Base-by-base conservation (phyloP, 495 filamentous ascomycete species). In the Paragyromitra xinjiangensis region DNA sequence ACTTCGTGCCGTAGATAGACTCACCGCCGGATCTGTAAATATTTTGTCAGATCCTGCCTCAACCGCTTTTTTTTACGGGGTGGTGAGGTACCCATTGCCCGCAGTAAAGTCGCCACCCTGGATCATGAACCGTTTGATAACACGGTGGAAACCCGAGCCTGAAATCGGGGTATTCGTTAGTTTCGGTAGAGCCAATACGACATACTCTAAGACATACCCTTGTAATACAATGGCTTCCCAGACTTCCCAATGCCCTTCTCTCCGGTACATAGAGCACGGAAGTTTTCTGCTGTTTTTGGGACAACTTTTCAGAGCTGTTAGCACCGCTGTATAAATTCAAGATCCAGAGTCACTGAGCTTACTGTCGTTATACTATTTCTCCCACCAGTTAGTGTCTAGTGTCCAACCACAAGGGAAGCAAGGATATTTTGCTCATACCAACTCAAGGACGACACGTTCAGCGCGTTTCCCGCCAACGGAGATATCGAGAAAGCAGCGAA, bases 111-210 rank as follows among this genome's bases (percentile, higher is more conserved):
- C 95, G 85, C 95, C 95, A 81, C 95, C 95, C 86, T 99, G 95
- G 84, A 98, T 92, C 95, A 99, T 99, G 88, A 99, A 99, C 75
- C 91, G 85, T 84, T 97, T 97, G 87, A 99, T 99, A 80, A 99
- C 90, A 73, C 95, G 92, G 88, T 99, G 95, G 90, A 99, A 99
- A 73, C 73, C 83, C 68, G 92, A 95, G 82, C 91, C 83, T 83
- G 22, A 5, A 9, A 39, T 26, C 29, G 12, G 55, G 45, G 39
- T 48, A 5, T 6, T 42, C 14, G 14, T 81, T 45, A 78, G 64
- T 16, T 40, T n/a, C 6, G 39, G 19, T 37, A 61, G 55, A n/a
- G 16, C 19, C 3, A 77, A 64, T 0, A 16, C 9, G 48, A 50
- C 8, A 6, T 37, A 65, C 3, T 2, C 22, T 45, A 3, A 73